Conservation (phyloP, 2,329 filamentous ascomycete species). For the Fusarium pininemorale region DNA sequence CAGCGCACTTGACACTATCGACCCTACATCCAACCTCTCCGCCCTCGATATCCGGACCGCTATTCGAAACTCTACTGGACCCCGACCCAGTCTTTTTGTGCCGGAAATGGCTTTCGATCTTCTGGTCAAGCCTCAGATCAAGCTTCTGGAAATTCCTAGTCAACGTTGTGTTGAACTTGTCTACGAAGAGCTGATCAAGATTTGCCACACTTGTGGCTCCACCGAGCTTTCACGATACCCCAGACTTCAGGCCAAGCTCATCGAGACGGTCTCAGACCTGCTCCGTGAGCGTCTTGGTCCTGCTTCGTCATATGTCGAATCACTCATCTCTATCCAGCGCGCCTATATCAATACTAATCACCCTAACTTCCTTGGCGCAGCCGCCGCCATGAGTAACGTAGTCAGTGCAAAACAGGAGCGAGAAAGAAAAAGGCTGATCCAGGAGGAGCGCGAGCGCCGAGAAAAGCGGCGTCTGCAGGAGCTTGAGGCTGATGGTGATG, state of each 20-base stretch:
- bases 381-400: slow-evolving; percentile 96
- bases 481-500: slow-evolving; percentile 79
- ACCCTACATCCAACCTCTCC: slow-evolving; percentile 94
- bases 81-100: slow-evolving; percentile 93
- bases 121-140: slow-evolving; percentile 98
- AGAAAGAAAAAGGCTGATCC: slow-evolving; percentile 81
- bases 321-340: slow-evolving; percentile 94
- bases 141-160: slow-evolving; percentile 91
- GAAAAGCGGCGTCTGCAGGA: slow-evolving; percentile 87
- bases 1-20: slow-evolving; percentile 93
- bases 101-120: slow-evolving; percentile 98
- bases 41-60: slow-evolving; percentile 95
- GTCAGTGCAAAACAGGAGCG: slow-evolving; percentile 95
- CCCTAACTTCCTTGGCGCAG: slow-evolving; percentile 96
- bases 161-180: slow-evolving; percentile 98
- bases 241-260: slow-evolving; percentile 92
- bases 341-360: slow-evolving; percentile 99
- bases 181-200: slow-evolving; percentile 99
- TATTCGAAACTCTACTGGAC: slow-evolving; percentile 97
- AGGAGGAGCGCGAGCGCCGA: slow-evolving; percentile 86
- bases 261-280: slow-evolving; percentile 96
- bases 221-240: slow-evolving; percentile 93
- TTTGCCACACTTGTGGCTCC: slow-evolving; percentile 97
- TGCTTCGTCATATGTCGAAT: slow-evolving; percentile 90
- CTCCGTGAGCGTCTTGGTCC: slow-evolving; percentile 91